phyloP scores from a whole-genome alignment of 495 filamentous ascomycete genomes.

The Podospora bellae-mahoneyi region DNA sequence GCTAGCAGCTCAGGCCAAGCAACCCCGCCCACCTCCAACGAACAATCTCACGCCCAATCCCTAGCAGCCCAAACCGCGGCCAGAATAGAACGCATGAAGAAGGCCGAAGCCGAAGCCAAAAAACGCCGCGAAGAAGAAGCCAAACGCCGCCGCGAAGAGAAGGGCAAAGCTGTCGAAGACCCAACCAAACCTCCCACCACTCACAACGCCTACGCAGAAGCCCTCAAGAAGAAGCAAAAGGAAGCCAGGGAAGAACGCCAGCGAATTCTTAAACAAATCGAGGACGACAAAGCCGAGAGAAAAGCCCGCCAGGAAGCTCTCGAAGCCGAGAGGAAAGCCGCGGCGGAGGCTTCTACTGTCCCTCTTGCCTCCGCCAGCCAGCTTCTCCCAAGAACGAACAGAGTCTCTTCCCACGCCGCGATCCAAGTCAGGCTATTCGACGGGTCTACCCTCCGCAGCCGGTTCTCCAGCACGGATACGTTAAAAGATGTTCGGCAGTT shows the following conservation, averaged over 20 bases:
- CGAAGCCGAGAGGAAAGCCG: slow-evolving; percentile 37
- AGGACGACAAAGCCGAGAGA: slow-evolving; percentile 65
- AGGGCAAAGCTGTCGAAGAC: slow-evolving; percentile 35
- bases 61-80: slow-evolving; percentile 29
- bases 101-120: slow-evolving; percentile 23
- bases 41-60: slow-evolving; percentile 21
- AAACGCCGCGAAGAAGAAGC: slow-evolving; percentile 23
- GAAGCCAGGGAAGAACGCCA: slow-evolving; percentile 58
- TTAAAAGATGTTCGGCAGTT: slow-evolving; percentile 73
- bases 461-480: slow-evolving; percentile 62
- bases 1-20: slow-evolving; percentile 2
- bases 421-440: slow-evolving; percentile 84
- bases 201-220: slow-evolving; percentile 43
- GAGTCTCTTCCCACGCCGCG: slow-evolving; percentile 47
- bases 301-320: slow-evolving; percentile 48
- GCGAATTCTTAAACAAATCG: slow-evolving; percentile 59
- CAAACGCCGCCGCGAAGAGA: slow-evolving; percentile 26
- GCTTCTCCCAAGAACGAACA: slow-evolving; percentile 17
- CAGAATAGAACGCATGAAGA: slow-evolving; percentile 28
- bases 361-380: slow-evolving; percentile 23
- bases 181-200: slow-evolving; percentile 32
- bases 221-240: slow-evolving; percentile 49
- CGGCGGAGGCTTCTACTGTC: slow-evolving; percentile 1
- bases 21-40: slow-evolving; percentile 19
- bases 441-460: slow-evolving; percentile 69